Evolutionary conservation across 108 stramenopile genomes (phyloP).

Genomic region (Nitzschia inconspicua): DNA sequence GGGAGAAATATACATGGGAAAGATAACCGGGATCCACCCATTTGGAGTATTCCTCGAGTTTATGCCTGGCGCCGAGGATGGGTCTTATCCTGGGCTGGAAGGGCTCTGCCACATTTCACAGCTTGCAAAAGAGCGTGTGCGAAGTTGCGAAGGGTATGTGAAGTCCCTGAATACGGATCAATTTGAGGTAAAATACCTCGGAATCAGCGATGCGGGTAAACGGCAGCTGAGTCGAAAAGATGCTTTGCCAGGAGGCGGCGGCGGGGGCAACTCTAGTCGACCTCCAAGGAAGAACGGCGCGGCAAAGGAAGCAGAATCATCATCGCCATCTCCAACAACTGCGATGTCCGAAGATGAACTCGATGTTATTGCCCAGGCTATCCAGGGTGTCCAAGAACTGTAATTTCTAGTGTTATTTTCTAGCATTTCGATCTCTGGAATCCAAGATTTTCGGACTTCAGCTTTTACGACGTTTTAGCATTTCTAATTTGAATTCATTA

Average conservation of each 20-base stretch:
- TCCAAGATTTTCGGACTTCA: no score
- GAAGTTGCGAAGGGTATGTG: conserved; percentile 81
- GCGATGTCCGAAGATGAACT: conserved; percentile 67
- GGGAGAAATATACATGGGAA: conserved; percentile 63
- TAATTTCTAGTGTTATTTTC: no score
- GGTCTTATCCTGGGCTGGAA: conserved; percentile 71
- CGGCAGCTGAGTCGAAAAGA: conserved; percentile 70
- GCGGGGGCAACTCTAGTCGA: conserved; percentile 3
- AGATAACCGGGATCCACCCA: conserved; percentile 74
- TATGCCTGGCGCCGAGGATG: conserved; percentile 82
- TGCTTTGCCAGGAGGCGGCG: conserved; percentile 37
- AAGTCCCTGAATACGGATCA: conserved; percentile 58
- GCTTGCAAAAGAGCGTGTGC: conserved; percentile 68
- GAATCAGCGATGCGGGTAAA: conserved; percentile 73
- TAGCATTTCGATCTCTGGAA: no score
- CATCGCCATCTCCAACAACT: conserved; percentile 18
- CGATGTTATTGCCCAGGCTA: conserved; percentile 72
- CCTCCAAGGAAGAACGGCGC: conserved; percentile 22
- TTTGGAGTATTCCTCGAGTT: conserved; percentile 85
- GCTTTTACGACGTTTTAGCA: no score
- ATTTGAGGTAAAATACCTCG: conserved; percentile 73
- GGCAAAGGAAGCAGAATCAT: background rate
- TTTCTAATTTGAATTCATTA: no score
- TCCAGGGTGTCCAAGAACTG: conserved; percentile 48
- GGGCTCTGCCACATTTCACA: conserved; percentile 86